Evolutionary conservation across 805 yeast genomes (phyloP).

Genomic region (Candida ipomoeae): DNA sequence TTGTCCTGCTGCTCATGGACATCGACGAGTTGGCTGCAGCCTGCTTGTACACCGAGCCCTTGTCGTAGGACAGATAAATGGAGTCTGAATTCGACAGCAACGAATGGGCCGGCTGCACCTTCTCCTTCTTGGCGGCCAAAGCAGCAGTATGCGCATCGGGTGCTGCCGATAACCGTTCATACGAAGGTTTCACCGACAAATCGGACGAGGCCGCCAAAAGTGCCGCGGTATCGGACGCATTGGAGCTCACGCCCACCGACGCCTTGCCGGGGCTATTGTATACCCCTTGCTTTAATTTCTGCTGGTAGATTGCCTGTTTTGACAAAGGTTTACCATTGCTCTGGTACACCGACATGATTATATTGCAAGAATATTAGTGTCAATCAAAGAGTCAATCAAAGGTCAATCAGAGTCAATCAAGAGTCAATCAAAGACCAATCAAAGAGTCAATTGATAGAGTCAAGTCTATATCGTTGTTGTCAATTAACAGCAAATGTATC

Average conservation of each 20-base stretch:
- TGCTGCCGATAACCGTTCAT: slow-evolving; percentile 52
- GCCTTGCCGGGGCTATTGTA: slow-evolving; percentile 48
- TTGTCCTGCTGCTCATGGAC: slow-evolving; percentile 42
- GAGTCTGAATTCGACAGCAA: slow-evolving; percentile 25
- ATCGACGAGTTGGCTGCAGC: slow-evolving; percentile 40
- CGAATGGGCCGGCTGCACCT: slow-evolving; percentile 13
- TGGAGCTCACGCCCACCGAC: slow-evolving; percentile 59
- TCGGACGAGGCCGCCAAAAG: slow-evolving; percentile 66
- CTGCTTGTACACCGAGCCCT: slow-evolving; percentile 26
- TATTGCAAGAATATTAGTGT: not conserved
- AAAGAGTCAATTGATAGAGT: too few species aligned
- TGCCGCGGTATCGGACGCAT: slow-evolving; percentile 76
- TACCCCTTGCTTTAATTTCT: slow-evolving; percentile 65
- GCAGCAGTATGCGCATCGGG: slow-evolving; percentile 68
- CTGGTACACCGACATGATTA: slow-evolving; percentile 54
- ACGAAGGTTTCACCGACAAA: slow-evolving; percentile 55
- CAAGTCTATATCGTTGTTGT: not conserved
- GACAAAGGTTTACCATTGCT: slow-evolving; percentile 67
- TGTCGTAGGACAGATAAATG: slow-evolving; percentile 26
- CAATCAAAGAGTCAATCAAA: too few species aligned
- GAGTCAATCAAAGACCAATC: not conserved
- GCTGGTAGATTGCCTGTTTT: slow-evolving; percentile 70
- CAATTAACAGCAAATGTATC: not conserved
- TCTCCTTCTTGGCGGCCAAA: slow-evolving; percentile 36
- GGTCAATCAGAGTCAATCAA: not conserved